A percentile compares a stretch with the other conserved stretches of the same genome.
Conservation (phyloP, 2,329 filamentous ascomycete species). For the Paracoccidioides brasiliensis region DNA sequence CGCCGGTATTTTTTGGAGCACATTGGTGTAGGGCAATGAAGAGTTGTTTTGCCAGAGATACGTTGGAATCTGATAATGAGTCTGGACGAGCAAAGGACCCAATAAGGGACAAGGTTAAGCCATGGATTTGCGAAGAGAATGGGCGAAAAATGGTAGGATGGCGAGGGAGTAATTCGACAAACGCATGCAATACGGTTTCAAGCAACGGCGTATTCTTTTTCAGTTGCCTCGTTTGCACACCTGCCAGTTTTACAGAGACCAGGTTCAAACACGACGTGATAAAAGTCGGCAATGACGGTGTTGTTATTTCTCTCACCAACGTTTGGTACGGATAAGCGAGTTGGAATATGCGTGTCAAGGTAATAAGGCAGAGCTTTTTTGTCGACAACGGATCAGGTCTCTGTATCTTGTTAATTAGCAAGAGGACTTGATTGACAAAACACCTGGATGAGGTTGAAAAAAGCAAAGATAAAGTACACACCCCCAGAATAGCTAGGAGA, state of each 20-base stretch:
- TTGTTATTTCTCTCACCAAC: conserved; percentile 74
- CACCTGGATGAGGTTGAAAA: not conserved
- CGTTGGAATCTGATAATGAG: conserved; percentile 41
- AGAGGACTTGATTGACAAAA: not conserved
- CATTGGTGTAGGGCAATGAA: conserved; percentile 64
- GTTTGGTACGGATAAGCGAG: conserved; percentile 73
- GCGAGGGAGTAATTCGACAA: conserved; percentile 59
- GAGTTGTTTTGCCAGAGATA: conserved; percentile 48
- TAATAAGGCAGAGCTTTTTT: conserved; percentile 64
- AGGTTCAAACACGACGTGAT: conserved; percentile 60
- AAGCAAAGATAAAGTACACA: conserved; percentile 23
- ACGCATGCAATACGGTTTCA: conserved; percentile 57
- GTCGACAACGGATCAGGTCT: conserved; percentile 64
- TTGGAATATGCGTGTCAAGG: conserved; percentile 70
- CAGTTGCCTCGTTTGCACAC: conserved; percentile 23
- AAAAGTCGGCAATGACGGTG: conserved; percentile 63
- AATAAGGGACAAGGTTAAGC: conserved; percentile 46
- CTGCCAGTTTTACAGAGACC: conserved; percentile 34
- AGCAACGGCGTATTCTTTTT: conserved; percentile 39
- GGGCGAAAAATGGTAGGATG: conserved; percentile 76
- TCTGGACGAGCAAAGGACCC: conserved; percentile 44
- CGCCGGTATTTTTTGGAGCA: conserved; percentile 62
- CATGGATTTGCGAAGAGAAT: conserved; percentile 54
- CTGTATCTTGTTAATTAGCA: conserved; percentile 26
- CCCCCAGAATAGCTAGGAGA: conserved; percentile 61